These are phyloP conservation scores for Cyberlindnera misumaiensis DNA, from an alignment of 805 yeast species.

Conservation along the genomic window DNA sequence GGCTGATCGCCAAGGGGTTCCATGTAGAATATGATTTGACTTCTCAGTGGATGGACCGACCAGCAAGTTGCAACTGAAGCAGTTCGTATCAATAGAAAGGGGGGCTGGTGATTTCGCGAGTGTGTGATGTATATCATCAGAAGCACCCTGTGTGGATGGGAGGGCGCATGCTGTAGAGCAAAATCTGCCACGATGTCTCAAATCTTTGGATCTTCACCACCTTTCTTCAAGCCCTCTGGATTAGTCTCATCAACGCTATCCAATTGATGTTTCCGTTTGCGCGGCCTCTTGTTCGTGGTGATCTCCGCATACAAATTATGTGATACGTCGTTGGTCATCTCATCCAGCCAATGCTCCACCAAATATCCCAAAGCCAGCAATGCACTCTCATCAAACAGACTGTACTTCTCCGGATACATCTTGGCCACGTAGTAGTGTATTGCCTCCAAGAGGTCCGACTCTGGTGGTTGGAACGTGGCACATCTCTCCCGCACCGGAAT, in stretches of 20 bases:
- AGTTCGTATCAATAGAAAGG: no score
- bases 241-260: neutral
- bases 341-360: slow-evolving; percentile 32
- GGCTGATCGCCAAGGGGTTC: no score
- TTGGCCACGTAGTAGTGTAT: slow-evolving; percentile 28
- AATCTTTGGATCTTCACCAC: neutral
- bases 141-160: slow-evolving; percentile 1
- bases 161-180: neutral
- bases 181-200: neutral
- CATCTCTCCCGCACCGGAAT: slow-evolving; percentile 17
- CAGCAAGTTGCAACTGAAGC: no score
- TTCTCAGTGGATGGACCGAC: no score
- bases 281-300: neutral
- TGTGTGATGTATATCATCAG: no score
- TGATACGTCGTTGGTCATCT: slow-evolving; percentile 7
- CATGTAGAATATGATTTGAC: no score
- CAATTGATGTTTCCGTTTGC: neutral
- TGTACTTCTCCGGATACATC: slow-evolving; percentile 19
- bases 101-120: no score
- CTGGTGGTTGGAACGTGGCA: slow-evolving; percentile 13
- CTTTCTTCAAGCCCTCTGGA: neutral
- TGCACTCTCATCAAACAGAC: slow-evolving; percentile 31
- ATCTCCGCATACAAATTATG: slow-evolving; percentile 7
- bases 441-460: slow-evolving; percentile 25
- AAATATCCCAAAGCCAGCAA: slow-evolving; percentile 29